A percentile compares a stretch with the other conserved stretches of the same genome.
Evolutionary conservation across 2,329 filamentous ascomycete genomes (phyloP).

Genomic region (Cryphonectria nitschkei): DNA sequence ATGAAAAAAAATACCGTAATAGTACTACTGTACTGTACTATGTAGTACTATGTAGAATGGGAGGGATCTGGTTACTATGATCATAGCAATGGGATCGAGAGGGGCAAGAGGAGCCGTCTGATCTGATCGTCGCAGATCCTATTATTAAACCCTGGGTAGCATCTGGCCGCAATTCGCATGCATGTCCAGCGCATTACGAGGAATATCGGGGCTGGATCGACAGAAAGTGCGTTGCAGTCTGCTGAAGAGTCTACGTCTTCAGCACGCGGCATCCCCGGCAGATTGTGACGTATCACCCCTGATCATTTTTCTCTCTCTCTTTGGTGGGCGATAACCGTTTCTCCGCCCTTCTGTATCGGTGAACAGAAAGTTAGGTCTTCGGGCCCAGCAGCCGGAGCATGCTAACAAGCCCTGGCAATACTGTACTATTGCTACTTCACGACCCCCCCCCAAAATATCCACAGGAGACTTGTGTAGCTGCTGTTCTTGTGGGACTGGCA

Average conservation of each 20-base stretch:
- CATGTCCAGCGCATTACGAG: slow-evolving; percentile 5
- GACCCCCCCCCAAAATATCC: background rate
- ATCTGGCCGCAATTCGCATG: slow-evolving; percentile 6
- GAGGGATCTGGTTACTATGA: background rate
- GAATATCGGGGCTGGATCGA: background rate
- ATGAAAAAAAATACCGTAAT: background rate
- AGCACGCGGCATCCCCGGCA: slow-evolving; percentile 14
- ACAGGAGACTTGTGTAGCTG: background rate
- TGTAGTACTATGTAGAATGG: background rate
- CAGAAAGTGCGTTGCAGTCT: background rate
- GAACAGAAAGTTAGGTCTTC: background rate
- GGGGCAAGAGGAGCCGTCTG: background rate
- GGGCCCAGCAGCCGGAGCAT: background rate
- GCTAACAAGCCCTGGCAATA: background rate
- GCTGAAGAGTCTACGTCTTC: slow-evolving; percentile 6
- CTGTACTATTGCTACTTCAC: background rate
- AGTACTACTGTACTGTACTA: background rate
- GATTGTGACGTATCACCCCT: slow-evolving; percentile 10
- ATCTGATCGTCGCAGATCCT: slow-evolving; percentile 11
- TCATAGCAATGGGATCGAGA: background rate
- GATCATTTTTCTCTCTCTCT: background rate
- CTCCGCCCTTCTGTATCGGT: background rate
- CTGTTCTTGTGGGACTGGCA: slow-evolving; percentile 3
- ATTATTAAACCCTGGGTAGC: background rate
- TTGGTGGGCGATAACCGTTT: slow-evolving; percentile 4